Evolutionary conservation across 306 rosid species (phyloP), one percentile per base, ranked within the genome.

Genomic region (Quercus parvula): DNA sequence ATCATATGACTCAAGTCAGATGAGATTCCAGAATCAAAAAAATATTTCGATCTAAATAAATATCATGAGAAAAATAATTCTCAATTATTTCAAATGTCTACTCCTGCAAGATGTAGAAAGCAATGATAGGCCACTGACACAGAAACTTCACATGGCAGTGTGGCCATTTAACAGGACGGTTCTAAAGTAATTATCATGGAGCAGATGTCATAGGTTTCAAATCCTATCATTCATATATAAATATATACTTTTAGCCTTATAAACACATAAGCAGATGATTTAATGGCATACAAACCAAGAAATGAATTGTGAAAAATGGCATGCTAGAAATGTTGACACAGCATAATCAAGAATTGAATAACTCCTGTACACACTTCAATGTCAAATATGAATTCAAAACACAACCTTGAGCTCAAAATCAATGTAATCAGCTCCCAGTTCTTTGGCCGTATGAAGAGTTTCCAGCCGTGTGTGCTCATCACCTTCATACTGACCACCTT

Each of bases 371-470:
- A 15, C 12, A 68, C 25, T 68, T 68, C 72, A 19, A 33, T 35
- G 24, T 33, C 0, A 8, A 68, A 31, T 10, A 51, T 8, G 6
- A 54, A 25, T 67, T 46, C 15, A 52, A 78, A 56, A 71, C 30
- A 54, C 18, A 58, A 82, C 90, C 90, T 81, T 73, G 19, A 87
- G 74, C 71, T 87, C 90, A 70, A 75, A 62, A 7, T 87, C 88
- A 24, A 87, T 58, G 70, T 76, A 87, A 76, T 87, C 90, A 66
- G 88, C 90, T 57, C 88, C 90, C 61, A 87, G 31, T 76, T 84
- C 84, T 73, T 41, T 3, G 31, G 88, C 90, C 4, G 57, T 41
- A 13, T 25, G 55, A 10, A 87, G 85, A 41, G 83, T 70, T 75
- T 87, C 84, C 74, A 77, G 5, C 67, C 83, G 55, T 22, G 35